A percentile compares a stretch with the other conserved stretches of the same genome.
These are phyloP conservation scores for Botryotinia calthae DNA, from an alignment of 2,329 filamentous ascomycete genomes.

Conservation along the genomic window DNA sequence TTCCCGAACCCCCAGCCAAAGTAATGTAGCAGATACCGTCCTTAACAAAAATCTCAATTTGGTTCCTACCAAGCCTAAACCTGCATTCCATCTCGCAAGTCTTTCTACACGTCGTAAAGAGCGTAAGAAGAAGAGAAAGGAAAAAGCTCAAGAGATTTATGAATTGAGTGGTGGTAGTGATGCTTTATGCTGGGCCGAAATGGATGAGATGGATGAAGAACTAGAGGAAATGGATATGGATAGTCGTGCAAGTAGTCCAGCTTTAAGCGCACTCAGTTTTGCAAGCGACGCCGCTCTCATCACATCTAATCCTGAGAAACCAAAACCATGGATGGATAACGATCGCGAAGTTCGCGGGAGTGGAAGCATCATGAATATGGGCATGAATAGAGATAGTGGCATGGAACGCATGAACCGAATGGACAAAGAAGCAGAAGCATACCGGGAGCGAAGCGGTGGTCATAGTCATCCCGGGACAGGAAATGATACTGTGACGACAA, in stretches of 20 bases:
- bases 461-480: not conserved
- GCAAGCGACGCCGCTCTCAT: slow-evolving; percentile 5
- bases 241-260: slow-evolving; percentile 5
- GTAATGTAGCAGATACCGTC: not conserved
- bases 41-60: not conserved
- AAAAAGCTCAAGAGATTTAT: slow-evolving; percentile 14
- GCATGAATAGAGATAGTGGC: slow-evolving; percentile 2
- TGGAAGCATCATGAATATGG: slow-evolving; percentile 12
- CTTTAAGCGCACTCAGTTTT: slow-evolving; percentile 3
- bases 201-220: slow-evolving; percentile 14
- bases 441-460: slow-evolving; percentile 2
- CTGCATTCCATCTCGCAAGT: slow-evolving; percentile 16
- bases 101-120: slow-evolving; percentile 16
- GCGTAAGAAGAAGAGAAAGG: slow-evolving; percentile 12
- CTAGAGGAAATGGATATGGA: slow-evolving; percentile 4
- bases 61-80: slow-evolving; percentile 4
- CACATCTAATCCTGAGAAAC: not conserved
- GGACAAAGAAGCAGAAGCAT: slow-evolving; percentile 14
- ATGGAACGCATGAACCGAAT: slow-evolving; percentile 3
- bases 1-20: not conserved
- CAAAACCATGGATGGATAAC: not conserved
- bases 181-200: slow-evolving; percentile 17
- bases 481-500: slow-evolving; percentile 1
- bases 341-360: slow-evolving; percentile 6
- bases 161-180: slow-evolving; percentile 17